Evolutionary conservation across 2,329 filamentous ascomycete species (phyloP), one percentile per base, ranked within the genome.

Genomic region (Pestalotiopsis fici): DNA sequence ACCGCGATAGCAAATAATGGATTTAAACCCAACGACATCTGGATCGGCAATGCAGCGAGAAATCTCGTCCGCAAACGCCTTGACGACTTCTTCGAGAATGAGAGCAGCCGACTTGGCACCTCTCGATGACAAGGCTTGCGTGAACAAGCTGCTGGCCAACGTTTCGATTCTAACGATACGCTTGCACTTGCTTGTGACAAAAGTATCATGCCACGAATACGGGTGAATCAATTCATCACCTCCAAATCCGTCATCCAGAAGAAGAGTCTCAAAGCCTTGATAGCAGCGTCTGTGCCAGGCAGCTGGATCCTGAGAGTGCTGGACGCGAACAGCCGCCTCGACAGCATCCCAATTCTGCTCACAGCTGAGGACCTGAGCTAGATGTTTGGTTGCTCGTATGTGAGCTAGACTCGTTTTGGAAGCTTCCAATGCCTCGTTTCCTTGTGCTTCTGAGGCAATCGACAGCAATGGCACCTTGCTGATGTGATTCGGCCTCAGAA

Each of bases 101-200:
- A 76, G 72, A 12, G 83, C 77, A 21, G 77, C 2, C 57, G 71
- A 35, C 73, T 78, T 81, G 83, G 35, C 74, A 78, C 71, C 78
- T 69, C 47, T 71, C 3, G 71, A 67, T 25, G 5, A 23, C 15
- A 64, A 9, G 7, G 28, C 35, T 6, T 12, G 75, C 73, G 21
- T 1, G 59, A 67, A 4, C 56, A 62, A 15, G 66, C 7, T 0
- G 71, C 65, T 0, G 0, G 92, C 93, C 1, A 95, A 75, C 1
- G 88, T 85, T 78, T 97, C 93, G 70, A 97, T 92, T 9, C 93
- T 87, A 21, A 95, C 89, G 65, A 97, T 94, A 28, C 92, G 87
- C 77, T 89, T 92, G 72, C 88, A 92, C 7, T 85, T 81, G 65
- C 87, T 88, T 23, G 83, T 81, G 0, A 90, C 90, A 70, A 92